Percentiles rank a stretch among this genome's conserved stretches.
Conservation (phyloP, 2,329 filamentous ascomycete species). For the Monosporascus sp. region DNA sequence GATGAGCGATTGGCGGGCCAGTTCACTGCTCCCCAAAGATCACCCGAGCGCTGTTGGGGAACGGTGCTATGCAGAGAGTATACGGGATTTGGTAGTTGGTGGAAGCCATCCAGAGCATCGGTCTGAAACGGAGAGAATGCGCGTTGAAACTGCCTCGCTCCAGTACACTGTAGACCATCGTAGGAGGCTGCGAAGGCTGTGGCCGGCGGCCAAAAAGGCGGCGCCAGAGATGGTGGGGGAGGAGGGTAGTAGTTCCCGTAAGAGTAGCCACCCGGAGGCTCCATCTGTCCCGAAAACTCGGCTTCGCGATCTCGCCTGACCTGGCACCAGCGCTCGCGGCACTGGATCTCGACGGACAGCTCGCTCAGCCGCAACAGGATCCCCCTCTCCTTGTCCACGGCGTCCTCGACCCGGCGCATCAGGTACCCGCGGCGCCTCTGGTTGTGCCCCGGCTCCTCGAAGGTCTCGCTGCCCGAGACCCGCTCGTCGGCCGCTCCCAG, state of each 20-base stretch:
- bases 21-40: too few relatives aligned
- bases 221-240: background rate
- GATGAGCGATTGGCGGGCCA: background rate
- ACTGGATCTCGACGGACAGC: constrained; percentile 43
- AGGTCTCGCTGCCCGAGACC: constrained; percentile 12
- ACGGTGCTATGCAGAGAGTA: too few relatives aligned
- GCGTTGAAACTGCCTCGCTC: background rate
- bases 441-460: constrained; percentile 21
- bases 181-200: background rate
- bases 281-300: background rate
- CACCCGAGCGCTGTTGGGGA: too few relatives aligned
- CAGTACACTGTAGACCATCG: background rate
- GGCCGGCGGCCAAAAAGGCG: background rate
- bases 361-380: constrained; percentile 44
- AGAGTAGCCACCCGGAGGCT: constrained; percentile 1
- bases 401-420: constrained; percentile 37
- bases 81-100: background rate
- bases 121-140: background rate
- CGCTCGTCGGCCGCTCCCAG: constrained; percentile 33
- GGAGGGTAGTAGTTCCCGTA: background rate
- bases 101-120: background rate
- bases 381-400: constrained; percentile 39
- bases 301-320: constrained; percentile 21
- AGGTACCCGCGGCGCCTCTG: constrained; percentile 39
- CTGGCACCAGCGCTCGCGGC: constrained; percentile 34